Base-by-base conservation (phyloP, 2,329 filamentous ascomycete species). In the Fusarium euwallaceae region DNA sequence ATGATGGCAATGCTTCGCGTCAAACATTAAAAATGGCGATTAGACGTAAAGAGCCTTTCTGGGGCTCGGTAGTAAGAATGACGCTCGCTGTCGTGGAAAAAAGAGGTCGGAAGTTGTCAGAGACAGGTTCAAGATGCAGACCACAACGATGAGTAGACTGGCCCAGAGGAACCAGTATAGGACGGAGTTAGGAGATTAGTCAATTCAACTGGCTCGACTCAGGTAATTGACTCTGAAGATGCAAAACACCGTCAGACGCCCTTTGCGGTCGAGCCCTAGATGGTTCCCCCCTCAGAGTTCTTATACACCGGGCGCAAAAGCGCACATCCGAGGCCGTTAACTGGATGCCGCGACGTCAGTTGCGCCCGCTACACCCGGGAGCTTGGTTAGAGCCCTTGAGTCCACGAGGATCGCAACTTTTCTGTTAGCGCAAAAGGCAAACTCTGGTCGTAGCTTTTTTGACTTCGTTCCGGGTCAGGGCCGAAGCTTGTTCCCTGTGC, bases 311-410 rank as follows among this genome's bases (percentile, higher is more conserved):
- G 43, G 73, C 32, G 67, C 53, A 64, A 55, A 56, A 64, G 71
- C 39, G 29, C 41, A 56, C 71, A 56, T 61, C 34, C 55, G 48
- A 72, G 34, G 29, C 41, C 64, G 41, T 39, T 32, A 48, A 74
- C 61, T 74, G n/a, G 68, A 55, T 20, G 34, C 41, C 32, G 20
- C 55, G 43, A 14, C 24, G 61, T 43, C 43, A 63, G 53, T 56
- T 68, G 74, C 72, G 72, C 73, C 73, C 73, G 73, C 72, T 75
- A 22, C 55, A 53, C 59, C 53, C 45, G 37, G 60, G 48, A 53
- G 32, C 63, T 64, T 43, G 56, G 61, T 58, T 65, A 58, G 59
- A 60, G 39, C 65, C 20, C 43, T 73, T 59, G 69, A n/a, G 43
- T 20, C 48, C 48, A 53, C 48, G 48, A 53, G 48, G 34, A 37